Base-by-base conservation (phyloP, 139 green algal genomes). In the Diplosphaera chodatii region DNA sequence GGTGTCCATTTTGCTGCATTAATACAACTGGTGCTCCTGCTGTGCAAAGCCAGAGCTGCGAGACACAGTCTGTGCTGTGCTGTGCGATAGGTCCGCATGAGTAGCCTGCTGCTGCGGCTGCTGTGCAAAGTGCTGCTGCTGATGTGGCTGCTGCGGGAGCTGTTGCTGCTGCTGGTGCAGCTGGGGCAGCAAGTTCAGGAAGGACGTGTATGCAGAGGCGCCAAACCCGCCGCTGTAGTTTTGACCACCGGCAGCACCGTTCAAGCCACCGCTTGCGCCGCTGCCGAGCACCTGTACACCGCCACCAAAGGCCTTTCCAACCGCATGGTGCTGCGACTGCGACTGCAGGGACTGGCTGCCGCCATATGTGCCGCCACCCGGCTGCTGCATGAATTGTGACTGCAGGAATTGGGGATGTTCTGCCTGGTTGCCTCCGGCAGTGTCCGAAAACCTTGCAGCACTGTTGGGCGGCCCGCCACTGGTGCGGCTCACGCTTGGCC, bases 311-410 rank as follows among this genome's bases (percentile, higher is more conserved):
- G 62, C 28, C 23, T 4, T 64, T 6, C n/a, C n/a, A n/a, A n/a
- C n/a, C n/a, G n/a, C n/a, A n/a, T n/a, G n/a, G n/a, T n/a, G n/a
- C n/a, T n/a, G n/a, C n/a, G n/a, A n/a, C n/a, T n/a, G n/a, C n/a
- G 62, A 33, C 62, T 21, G 62, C 62, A 33, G 62, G 23, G 62
- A 3, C 25, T 32, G 67, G n/a, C 55, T 20, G 55, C 32, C 22
- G 25, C 22, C n/a, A n/a, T n/a, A n/a, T n/a, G n/a, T n/a, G n/a
- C n/a, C n/a, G n/a, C n/a, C n/a, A n/a, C n/a, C n/a, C n/a, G n/a
- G n/a, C n/a, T n/a, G 63, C 74, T 62, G 67, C 22, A 67, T 67
- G 59, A 70, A 41, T 62, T 78, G 74, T 34, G 74, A 22, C 56
- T 65, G 67, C 0, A 18, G 22, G 15, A 79, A 71, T 30, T 71